Conservation (phyloP, 169 alveolate genomes). For the Plasmodium cynomolgi region DNA sequence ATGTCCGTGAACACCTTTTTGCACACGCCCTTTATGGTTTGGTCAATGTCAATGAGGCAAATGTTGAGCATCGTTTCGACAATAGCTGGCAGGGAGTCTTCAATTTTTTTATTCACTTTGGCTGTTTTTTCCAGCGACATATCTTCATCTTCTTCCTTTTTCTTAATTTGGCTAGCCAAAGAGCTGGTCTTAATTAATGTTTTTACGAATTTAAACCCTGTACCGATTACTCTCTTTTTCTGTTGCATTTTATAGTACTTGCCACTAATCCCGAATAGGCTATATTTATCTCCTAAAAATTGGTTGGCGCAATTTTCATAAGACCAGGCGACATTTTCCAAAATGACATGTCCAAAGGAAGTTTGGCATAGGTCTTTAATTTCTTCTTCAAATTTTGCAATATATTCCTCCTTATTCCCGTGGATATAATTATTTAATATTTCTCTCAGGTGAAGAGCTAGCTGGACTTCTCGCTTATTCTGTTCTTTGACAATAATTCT, state of each 20-base stretch:
- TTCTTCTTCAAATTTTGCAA: slow-evolving; percentile 76
- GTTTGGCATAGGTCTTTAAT: slow-evolving; percentile 87
- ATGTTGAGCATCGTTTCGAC: slow-evolving; percentile 90
- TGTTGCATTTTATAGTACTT: slow-evolving; percentile 88
- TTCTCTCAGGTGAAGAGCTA: slow-evolving; percentile 88
- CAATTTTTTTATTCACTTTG: slow-evolving; percentile 83
- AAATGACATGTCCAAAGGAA: slow-evolving; percentile 89
- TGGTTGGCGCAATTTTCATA: slow-evolving; percentile 91
- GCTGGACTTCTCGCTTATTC: slow-evolving; percentile 86
- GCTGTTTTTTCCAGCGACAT: slow-evolving; percentile 78
- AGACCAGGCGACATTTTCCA: slow-evolving; percentile 92
- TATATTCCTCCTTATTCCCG: slow-evolving; percentile 86
- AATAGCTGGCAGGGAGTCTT: slow-evolving; percentile 88
- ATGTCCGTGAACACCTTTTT: slow-evolving; percentile 90
- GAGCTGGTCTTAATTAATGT: slow-evolving; percentile 87
- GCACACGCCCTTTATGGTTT: slow-evolving; percentile 89
- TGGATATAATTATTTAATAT: slow-evolving; percentile 82
- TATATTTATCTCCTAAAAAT: slow-evolving; percentile 88
- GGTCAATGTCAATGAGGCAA: slow-evolving; percentile 90
- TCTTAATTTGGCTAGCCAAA: slow-evolving; percentile 80
- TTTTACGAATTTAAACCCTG: slow-evolving; percentile 84
- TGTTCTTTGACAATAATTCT: slow-evolving; percentile 81
- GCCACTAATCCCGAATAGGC: slow-evolving; percentile 89
- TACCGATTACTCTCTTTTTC: slow-evolving; percentile 84
- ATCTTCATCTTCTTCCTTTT: slow-evolving; percentile 77